phyloP scores from a whole-genome alignment of 495 filamentous ascomycete genomes.

The Lineolata rhizophorae region DNA sequence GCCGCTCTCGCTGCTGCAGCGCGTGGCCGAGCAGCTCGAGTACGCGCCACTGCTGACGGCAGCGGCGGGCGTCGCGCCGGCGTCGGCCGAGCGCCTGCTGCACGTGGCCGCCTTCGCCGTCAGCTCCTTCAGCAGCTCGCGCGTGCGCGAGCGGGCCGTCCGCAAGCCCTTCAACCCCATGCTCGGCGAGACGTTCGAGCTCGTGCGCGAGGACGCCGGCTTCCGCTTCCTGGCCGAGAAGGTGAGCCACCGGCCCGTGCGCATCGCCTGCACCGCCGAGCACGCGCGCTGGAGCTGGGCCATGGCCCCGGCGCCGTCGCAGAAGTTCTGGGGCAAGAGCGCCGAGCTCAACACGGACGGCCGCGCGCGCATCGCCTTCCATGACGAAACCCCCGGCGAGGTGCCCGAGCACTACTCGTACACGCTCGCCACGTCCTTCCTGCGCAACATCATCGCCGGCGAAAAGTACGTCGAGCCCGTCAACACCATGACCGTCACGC shows the following conservation, averaged over 20 bases:
- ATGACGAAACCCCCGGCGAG: conserved; percentile 15
- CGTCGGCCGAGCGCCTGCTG: conserved; percentile 46
- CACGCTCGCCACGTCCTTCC: conserved; percentile 64
- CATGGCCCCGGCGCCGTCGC: conserved; percentile 67
- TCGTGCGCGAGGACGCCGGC: conserved; percentile 70
- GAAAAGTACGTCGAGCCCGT: conserved; percentile 97
- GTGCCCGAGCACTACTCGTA: conserved; percentile 64
- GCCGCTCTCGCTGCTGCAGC: conserved; percentile 69
- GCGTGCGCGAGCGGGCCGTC: conserved; percentile 74
- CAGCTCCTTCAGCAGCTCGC: conserved; percentile 52
- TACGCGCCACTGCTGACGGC: conserved; percentile 68
- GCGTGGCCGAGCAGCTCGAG: conserved; percentile 71
- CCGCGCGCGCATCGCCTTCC: conserved; percentile 50
- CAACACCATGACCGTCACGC: conserved; percentile 57
- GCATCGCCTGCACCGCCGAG: conserved; percentile 85
- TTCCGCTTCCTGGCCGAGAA: conserved; percentile 88
- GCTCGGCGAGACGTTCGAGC: conserved; percentile 86
- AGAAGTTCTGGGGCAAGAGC: conserved; percentile 98
- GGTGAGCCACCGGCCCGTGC: conserved; percentile 75
- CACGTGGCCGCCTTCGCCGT: conserved; percentile 81
- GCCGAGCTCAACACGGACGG: conserved; percentile 85
- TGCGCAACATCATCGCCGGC: conserved; percentile 90
- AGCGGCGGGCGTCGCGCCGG: conserved; percentile 30
- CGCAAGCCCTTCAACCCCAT: conserved; percentile 98
- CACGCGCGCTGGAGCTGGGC: conserved; percentile 59